A percentile compares a stretch with the other conserved stretches of the same genome.
phyloP scores from a whole-genome alignment of 768 basidiomycete species.

The Mycena epipterygia region DNA sequence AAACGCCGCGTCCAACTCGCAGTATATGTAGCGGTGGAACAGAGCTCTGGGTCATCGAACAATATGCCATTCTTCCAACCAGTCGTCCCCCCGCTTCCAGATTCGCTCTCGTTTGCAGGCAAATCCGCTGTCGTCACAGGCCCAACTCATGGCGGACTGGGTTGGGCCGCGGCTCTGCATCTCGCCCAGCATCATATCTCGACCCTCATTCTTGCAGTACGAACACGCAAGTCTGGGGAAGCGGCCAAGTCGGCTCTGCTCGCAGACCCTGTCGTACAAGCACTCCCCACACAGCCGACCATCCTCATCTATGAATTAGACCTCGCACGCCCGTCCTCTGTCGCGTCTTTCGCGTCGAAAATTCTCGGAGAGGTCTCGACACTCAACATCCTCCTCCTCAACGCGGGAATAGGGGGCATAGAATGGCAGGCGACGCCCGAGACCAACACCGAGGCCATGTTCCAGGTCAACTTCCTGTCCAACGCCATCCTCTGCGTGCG shows the following conservation, averaged over 20 bases:
- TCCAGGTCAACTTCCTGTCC: conserved; percentile 39
- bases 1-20: no score
- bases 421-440: conserved; percentile 29
- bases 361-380: conserved; percentile 22
- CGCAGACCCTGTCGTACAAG: conserved; percentile 30
- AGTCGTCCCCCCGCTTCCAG: conserved; percentile 26
- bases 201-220: conserved; percentile 37
- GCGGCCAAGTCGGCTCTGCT: conserved; percentile 28
- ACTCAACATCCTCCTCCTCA: conserved; percentile 38
- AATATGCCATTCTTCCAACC: conserved; percentile 33
- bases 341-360: conserved; percentile 31
- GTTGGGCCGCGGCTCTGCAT: conserved; percentile 32
- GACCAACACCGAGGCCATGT: conserved; percentile 28
- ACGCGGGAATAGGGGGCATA: conserved; percentile 36
- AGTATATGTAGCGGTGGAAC: neutral
- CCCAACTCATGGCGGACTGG: conserved; percentile 36
- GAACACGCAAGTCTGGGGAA: conserved; percentile 29
- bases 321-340: conserved; percentile 36
- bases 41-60: neutral
- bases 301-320: conserved; percentile 38
- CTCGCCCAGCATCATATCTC: conserved; percentile 32
- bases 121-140: conserved; percentile 50
- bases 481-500: conserved; percentile 35
- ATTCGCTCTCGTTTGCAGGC: conserved; percentile 38
- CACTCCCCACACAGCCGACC: conserved; percentile 14